phyloP scores from a whole-genome alignment of 495 filamentous ascomycete genomes.

The Lasiosphaeria hispida region DNA sequence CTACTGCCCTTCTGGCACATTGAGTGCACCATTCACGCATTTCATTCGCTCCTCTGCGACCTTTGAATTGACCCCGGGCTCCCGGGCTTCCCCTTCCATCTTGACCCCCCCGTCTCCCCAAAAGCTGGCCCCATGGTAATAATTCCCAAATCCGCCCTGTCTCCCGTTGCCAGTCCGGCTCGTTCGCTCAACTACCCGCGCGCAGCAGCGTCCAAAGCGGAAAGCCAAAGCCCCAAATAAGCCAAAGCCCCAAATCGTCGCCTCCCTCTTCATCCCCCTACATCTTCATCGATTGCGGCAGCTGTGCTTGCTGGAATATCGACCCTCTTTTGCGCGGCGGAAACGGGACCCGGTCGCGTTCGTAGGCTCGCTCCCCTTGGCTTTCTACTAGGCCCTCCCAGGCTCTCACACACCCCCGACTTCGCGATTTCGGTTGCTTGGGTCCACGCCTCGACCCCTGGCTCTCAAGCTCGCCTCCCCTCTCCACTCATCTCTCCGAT shows the following conservation, averaged over 20 bases:
- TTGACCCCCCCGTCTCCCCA: conserved; percentile 2
- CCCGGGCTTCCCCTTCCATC: conserved; percentile 2
- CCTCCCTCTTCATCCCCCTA: conserved; percentile 10
- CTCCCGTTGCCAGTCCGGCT: conserved; percentile 19
- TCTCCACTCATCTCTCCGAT: conserved; percentile 32
- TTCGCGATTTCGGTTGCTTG: conserved; percentile 11
- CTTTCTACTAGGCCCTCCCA: neutral
- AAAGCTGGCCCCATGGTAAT: conserved; percentile 26
- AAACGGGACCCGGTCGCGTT: neutral
- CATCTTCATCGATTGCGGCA: neutral
- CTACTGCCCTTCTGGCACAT: neutral
- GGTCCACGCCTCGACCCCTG: neutral
- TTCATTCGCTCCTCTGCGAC: conserved; percentile 15
- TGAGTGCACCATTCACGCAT: conserved; percentile 6
- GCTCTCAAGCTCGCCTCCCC: conserved; percentile 21
- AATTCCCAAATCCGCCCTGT: conserved; percentile 30
- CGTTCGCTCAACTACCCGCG: conserved; percentile 15
- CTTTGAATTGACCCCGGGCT: conserved; percentile 17
- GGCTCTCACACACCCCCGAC: neutral
- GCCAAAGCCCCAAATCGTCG: conserved; percentile 5
- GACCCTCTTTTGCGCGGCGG: neutral
- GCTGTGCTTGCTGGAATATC: conserved; percentile 2
- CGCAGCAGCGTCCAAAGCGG: conserved; percentile 1
- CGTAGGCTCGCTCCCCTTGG: conserved; percentile 1
- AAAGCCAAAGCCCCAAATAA: too few relatives aligned